phyloP scores from a whole-genome alignment of 2,329 filamentous ascomycete species.

The Didymella keratinophila region DNA sequence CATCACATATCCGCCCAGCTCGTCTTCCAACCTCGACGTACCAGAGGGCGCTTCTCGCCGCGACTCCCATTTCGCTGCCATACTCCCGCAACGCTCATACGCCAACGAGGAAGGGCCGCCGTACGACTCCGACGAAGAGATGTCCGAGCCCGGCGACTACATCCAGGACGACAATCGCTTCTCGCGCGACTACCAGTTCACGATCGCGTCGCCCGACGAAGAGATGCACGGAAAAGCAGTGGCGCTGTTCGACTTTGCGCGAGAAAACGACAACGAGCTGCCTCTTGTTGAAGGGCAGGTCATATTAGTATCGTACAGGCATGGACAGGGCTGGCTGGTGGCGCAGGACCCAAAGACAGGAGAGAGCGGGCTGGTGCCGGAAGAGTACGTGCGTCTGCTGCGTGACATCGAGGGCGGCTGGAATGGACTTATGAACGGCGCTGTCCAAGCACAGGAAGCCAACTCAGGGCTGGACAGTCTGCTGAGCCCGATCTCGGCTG shows the following conservation, averaged over 20 bases:
- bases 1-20: conserved; percentile 75
- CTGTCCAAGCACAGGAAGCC: conserved; percentile 33
- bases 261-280: conserved; percentile 96
- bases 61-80: conserved; percentile 64
- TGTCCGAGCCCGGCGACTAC: conserved; percentile 58
- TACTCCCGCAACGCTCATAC: conserved; percentile 53
- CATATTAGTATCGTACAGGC: conserved; percentile 93
- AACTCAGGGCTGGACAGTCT: conserved; percentile 39
- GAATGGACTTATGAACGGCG: conserved; percentile 53
- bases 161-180: conserved; percentile 76
- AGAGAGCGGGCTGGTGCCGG: conserved; percentile 92
- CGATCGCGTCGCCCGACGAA: conserved; percentile 92
- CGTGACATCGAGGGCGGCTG: conserved; percentile 93
- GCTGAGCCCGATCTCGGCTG: conserved; percentile 44
- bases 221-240: conserved; percentile 98
- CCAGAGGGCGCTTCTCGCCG: conserved; percentile 49
- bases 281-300: conserved; percentile 93
- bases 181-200: conserved; percentile 92
- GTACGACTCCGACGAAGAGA: conserved; percentile 59
- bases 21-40: conserved; percentile 41
- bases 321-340: conserved; percentile 96
- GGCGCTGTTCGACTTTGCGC: conserved; percentile 91
- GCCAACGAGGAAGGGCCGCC: conserved; percentile 51
- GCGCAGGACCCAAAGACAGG: conserved; percentile 93
- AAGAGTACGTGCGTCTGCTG: conserved; percentile 92